Base-by-base conservation (phyloP, 2,329 filamentous ascomycete genomes). In the Didymella glomerata region DNA sequence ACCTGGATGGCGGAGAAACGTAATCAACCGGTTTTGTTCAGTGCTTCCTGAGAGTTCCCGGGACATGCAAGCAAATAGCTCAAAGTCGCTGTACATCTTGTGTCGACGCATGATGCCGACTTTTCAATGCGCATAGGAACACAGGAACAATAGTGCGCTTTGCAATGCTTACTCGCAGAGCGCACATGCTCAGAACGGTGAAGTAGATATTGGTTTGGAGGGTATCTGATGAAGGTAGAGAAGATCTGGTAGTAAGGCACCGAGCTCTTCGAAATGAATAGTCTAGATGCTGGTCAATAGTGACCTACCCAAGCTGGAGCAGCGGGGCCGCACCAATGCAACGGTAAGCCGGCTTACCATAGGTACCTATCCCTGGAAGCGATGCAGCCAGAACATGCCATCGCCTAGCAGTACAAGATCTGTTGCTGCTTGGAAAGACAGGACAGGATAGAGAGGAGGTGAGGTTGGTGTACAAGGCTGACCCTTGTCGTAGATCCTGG, bases 401-500 rank as follows among this genome's bases (percentile, higher is more conserved):
- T 36, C 10, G 14, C 6, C 18, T 18, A 36, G 40, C 41, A 59
- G 56, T 32, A 51, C 46, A 20, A 51, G 34, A 42, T 42, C 24
- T 41, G 20, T 40, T 30, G 20, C 20, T 45, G 13, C 16, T n/a
- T 34, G 46, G 36, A 22, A 28, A 22, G 40, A 36, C 28, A 42
- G 27, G 40, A 36, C 28, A 42, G 14, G 28, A 30, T 7, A 5
- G 25, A 11, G 27, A 47, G 18, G 46, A 42, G 36, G 18, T 52
- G 52, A 60, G 41, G 52, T 60, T 44, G 42, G 16, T 16, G 36
- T 55, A 61, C 64, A 62, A 68, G 60, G 61, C 46, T 58, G 54
- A 59, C 58, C 72, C 70, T 64, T 71, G 72, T 67, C 63, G 69
- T 59, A 67, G 72, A 75, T 75, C 72, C 75, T 64, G 59, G 73